Conservation (phyloP, 2,329 filamentous ascomycete genomes). For the Graphilbum fragrans region DNA sequence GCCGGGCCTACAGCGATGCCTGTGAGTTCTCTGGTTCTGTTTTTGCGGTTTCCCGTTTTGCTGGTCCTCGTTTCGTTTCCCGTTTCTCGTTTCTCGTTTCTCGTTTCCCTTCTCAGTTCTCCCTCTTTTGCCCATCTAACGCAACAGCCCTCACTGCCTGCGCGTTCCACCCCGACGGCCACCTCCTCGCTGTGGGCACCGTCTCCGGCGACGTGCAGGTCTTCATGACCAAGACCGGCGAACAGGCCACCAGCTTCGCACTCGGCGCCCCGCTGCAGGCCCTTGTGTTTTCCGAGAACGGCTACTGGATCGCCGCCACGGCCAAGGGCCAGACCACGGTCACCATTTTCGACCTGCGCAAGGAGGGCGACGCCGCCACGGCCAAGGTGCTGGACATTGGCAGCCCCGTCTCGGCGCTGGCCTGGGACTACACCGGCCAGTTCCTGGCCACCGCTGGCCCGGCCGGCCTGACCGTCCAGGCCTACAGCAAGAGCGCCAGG, state of each 20-base stretch:
- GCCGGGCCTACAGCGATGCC: constrained; percentile 68
- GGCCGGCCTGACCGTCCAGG: constrained; percentile 73
- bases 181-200: constrained; percentile 80
- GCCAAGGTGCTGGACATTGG: constrained; percentile 82
- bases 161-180: constrained; percentile 93
- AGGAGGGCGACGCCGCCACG: constrained; percentile 69
- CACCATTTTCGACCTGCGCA: constrained; percentile 84
- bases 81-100: constrained; percentile 1
- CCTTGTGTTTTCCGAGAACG: constrained; percentile 87
- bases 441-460: constrained; percentile 75
- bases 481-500: constrained; percentile 80
- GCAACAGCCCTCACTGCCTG: constrained; percentile 57
- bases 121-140: not conserved
- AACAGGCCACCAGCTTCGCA: constrained; percentile 62
- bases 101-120: not conserved
- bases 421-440: constrained; percentile 93
- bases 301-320: constrained; percentile 84
- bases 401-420: constrained; percentile 63
- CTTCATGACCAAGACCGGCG: constrained; percentile 73
- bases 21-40: constrained; percentile 41
- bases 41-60: not conserved
- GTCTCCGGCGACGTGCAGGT: constrained; percentile 71
- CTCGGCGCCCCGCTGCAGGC: constrained; percentile 59
- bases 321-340: constrained; percentile 67
- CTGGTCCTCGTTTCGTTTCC: not conserved